Percentiles rank a stretch among this genome's conserved stretches.
These are phyloP conservation scores for Curvularia verruculosa DNA, from an alignment of 2,329 filamentous ascomycete genomes.

Conservation along the genomic window DNA sequence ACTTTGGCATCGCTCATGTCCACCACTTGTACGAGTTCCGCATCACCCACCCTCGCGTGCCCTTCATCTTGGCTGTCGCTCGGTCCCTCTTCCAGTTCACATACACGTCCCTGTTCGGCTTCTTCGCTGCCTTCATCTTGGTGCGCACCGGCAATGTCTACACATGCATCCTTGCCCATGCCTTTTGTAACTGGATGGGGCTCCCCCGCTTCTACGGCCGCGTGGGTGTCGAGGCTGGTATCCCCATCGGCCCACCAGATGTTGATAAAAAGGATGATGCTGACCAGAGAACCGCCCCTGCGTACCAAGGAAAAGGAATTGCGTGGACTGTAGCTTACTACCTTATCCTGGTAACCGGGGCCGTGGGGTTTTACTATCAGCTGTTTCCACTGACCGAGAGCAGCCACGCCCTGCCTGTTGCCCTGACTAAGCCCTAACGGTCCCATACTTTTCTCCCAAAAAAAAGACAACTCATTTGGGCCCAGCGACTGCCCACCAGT, in stretches of 20 bases:
- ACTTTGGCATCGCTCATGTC: slow-evolving; percentile 91
- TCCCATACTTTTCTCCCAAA: background rate
- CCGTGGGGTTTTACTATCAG: slow-evolving; percentile 70
- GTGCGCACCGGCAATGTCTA: slow-evolving; percentile 82
- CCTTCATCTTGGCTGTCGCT: slow-evolving; percentile 66
- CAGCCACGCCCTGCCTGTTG: slow-evolving; percentile 54
- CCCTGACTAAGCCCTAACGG: slow-evolving; percentile 9
- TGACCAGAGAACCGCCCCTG: slow-evolving; percentile 47
- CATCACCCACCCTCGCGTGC: slow-evolving; percentile 75
- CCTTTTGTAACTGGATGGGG: slow-evolving; percentile 92
- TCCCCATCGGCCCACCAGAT: slow-evolving; percentile 47
- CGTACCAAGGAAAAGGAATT: slow-evolving; percentile 43
- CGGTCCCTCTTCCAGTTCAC: slow-evolving; percentile 82
- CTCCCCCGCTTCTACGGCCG: slow-evolving; percentile 84
- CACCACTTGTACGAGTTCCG: slow-evolving; percentile 97
- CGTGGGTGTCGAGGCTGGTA: slow-evolving; percentile 62
- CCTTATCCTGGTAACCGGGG: slow-evolving; percentile 72
- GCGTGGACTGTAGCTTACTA: slow-evolving; percentile 83
- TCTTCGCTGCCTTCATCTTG: slow-evolving; percentile 89
- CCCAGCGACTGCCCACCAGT: slow-evolving; percentile 87
- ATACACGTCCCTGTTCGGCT: slow-evolving; percentile 93
- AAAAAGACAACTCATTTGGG: slow-evolving; percentile 7
- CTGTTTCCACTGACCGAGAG: slow-evolving; percentile 77
- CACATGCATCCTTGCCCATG: slow-evolving; percentile 76
- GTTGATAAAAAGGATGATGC: slow-evolving; percentile 45